phyloP scores from a whole-genome alignment of 768 basidiomycete genomes.

The Lentinus brumalis region DNA sequence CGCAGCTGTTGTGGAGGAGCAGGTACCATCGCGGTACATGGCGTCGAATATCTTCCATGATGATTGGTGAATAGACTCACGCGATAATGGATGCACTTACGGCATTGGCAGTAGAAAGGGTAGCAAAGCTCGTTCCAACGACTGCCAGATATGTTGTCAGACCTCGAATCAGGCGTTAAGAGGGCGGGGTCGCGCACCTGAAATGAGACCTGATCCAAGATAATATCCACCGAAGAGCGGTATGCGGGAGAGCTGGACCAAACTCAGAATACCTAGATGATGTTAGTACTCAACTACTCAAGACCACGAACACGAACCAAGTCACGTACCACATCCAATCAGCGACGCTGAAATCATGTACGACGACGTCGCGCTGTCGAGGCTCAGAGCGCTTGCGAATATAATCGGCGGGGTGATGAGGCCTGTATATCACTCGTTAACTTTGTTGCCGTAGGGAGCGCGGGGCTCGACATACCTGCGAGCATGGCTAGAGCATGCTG shows the following conservation, averaged over 20 bases:
- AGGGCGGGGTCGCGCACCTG: too few species aligned
- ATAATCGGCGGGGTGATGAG: slow-evolving; percentile 85
- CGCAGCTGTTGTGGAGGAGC: slow-evolving; percentile 54
- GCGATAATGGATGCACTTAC: not conserved
- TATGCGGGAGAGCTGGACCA: slow-evolving; percentile 78
- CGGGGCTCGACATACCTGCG: too few species aligned
- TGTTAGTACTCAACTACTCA: too few species aligned
- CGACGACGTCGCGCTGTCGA: slow-evolving; percentile 60
- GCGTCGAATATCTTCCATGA: slow-evolving; percentile 64
- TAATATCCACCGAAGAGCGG: slow-evolving; percentile 63
- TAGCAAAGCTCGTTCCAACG: slow-evolving; percentile 83
- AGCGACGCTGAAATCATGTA: slow-evolving; percentile 84
- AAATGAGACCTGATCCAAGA: slow-evolving; percentile 78
- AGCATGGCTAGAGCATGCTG: slow-evolving; percentile 84
- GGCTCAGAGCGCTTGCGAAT: slow-evolving; percentile 61
- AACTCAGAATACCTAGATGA: slow-evolving; percentile 64
- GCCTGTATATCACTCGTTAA: too few species aligned
- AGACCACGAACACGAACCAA: not conserved
- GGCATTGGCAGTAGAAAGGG: slow-evolving; percentile 47
- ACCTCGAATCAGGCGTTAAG: too few species aligned
- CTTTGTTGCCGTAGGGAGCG: too few species aligned
- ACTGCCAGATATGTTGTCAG: too few species aligned
- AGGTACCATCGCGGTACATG: slow-evolving; percentile 81
- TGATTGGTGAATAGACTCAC: not conserved
- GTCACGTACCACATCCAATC: slow-evolving; percentile 70